Base-by-base conservation (phyloP, 2,329 filamentous ascomycete species). In the Cladosporium colombiae region DNA sequence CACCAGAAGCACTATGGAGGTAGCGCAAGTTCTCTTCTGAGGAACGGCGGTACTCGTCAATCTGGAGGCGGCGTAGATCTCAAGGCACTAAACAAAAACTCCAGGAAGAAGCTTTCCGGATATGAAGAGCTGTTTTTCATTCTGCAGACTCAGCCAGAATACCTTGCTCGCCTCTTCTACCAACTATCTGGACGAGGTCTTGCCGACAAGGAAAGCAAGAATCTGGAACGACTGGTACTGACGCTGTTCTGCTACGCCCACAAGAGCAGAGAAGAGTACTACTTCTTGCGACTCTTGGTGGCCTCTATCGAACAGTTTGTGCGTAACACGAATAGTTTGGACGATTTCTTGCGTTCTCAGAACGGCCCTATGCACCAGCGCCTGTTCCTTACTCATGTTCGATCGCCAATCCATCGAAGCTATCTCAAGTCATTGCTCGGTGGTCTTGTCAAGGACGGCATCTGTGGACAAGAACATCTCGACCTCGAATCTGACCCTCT, bases 81-180 rank as follows among this genome's bases (percentile, higher is more conserved):
- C 57, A 98, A 98, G 79, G 95, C 96, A 0, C 84, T 99, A 72
- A 99, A 99, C 83, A 98, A 98, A 81, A 92, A 91, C 73, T 98
- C 95, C 1, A 86, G 95, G 69, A 92, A 91, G 79, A 99, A 98
- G 83, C 86, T 99, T 1, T 94, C 97, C 72, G 92, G 92, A 27
- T 99, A 99, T 76, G 96, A 99, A 78, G 93, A 98, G 75, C 86
- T 99, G 16, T 99, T 99, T 81, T 98, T 99, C 83, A 90, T 93
- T 68, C 86, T 99, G 4, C 95, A 99, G 76, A 99, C 95, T 0
- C 96, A 99, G 73, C 92, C 95, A 3, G 92, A 96, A 69, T 99
- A 99, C 74, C 86, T 99, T 50, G 92, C 93, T 31, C 87, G 93
- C 14, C 84, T 98, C 1, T 97, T 98, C 84, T 89, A 88, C 76